A percentile compares a stretch with the other conserved stretches of the same genome.
Conservation (phyloP, 2,329 filamentous ascomycete genomes). For the Talaromyces verruculosus region DNA sequence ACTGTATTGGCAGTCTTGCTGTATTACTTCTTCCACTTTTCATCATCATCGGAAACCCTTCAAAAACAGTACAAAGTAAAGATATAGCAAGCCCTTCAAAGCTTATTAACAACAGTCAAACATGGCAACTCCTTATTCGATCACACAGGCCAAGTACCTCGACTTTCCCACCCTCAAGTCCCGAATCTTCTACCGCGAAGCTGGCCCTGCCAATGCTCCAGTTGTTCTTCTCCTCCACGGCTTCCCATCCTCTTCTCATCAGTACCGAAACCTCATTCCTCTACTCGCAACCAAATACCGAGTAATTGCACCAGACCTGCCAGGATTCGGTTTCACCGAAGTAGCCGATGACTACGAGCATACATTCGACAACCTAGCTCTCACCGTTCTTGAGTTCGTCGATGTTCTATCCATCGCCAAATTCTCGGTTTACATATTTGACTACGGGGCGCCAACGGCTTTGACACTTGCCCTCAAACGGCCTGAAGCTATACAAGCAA, state of each 20-base stretch:
- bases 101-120: not conserved
- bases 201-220: slow-evolving; percentile 35
- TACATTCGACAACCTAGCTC: slow-evolving; percentile 55
- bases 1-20: not conserved
- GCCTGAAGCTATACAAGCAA: slow-evolving; percentile 51
- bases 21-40: not conserved
- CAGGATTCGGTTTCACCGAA: slow-evolving; percentile 60
- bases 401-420: slow-evolving; percentile 48
- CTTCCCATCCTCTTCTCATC: slow-evolving; percentile 49
- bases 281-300: slow-evolving; percentile 45
- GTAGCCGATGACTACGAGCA: slow-evolving; percentile 51
- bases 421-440: slow-evolving; percentile 61
- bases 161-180: slow-evolving; percentile 3
- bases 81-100: not conserved
- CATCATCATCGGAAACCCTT: not conserved
- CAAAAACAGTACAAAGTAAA: not conserved
- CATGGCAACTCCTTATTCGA: not conserved
- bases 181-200: slow-evolving; percentile 43
- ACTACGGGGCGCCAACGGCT: slow-evolving; percentile 61
- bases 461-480: slow-evolving; percentile 55
- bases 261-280: slow-evolving; percentile 50
- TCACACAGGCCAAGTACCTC: not conserved
- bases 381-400: slow-evolving; percentile 52
- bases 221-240: slow-evolving; percentile 50
- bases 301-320: slow-evolving; percentile 59